A percentile compares a stretch with the other conserved stretches of the same genome.
phyloP scores from a whole-genome alignment of 257 asterid species.

The Solanum chmielewskii region DNA sequence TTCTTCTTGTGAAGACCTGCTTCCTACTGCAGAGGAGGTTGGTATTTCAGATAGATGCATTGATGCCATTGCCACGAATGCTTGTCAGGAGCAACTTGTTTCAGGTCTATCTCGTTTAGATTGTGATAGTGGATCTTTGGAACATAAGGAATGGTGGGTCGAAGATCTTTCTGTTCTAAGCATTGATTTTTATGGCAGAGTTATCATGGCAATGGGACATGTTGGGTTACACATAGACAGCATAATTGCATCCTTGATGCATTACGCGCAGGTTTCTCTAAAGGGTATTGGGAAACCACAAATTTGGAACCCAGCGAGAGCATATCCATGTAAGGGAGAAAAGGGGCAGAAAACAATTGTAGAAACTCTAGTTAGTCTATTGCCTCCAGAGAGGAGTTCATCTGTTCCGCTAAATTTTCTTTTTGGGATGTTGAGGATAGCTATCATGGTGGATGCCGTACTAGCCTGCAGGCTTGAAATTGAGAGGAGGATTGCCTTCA shows the following conservation, averaged over 20 bases:
- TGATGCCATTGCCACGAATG: conserved; percentile 32
- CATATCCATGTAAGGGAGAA: conserved; percentile 11
- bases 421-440: conserved; percentile 52
- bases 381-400: conserved; percentile 36
- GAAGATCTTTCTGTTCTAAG: conserved; percentile 40
- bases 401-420: conserved; percentile 38
- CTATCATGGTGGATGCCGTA: conserved; percentile 40
- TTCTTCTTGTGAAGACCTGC: conserved; percentile 29
- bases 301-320: conserved; percentile 47
- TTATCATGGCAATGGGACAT: conserved; percentile 32
- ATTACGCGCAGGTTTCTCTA: conserved; percentile 40
- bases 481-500: conserved; percentile 41
- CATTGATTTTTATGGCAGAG: conserved; percentile 33
- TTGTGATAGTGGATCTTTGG: conserved; percentile 20
- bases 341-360: conserved; percentile 30
- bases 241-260: conserved; percentile 43
- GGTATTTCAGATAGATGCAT: conserved; percentile 28
- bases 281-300: conserved; percentile 51
- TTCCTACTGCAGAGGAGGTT: conserved; percentile 40
- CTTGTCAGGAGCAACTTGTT: conserved; percentile 50
- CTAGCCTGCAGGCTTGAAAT: conserved; percentile 38
- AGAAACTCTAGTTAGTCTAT: conserved; percentile 35
- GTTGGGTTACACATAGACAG: conserved; percentile 39
- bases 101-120: conserved; percentile 43
- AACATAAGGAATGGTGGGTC: conserved; percentile 55